phyloP scores from a whole-genome alignment of 2,329 filamentous ascomycete genomes.

The Aspergillus persii region DNA sequence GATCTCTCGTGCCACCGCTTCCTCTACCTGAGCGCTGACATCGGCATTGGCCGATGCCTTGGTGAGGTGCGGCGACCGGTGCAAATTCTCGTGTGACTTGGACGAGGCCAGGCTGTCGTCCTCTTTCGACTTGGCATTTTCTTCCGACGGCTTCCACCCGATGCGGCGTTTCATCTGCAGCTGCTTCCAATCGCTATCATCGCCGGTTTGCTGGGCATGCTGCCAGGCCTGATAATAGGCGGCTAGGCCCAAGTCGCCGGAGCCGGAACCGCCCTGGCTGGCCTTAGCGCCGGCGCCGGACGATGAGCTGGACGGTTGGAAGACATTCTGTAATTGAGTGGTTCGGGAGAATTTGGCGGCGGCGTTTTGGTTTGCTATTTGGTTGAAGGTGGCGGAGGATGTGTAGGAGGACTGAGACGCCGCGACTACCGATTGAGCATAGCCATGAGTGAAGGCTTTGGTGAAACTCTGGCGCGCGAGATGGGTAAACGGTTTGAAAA shows the following conservation, averaged over 20 bases:
- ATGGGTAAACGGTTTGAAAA: slow-evolving; percentile 66
- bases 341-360: slow-evolving; percentile 52
- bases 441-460: slow-evolving; percentile 96
- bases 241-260: slow-evolving; percentile 67
- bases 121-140: slow-evolving; percentile 30
- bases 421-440: slow-evolving; percentile 95
- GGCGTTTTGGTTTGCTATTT: slow-evolving; percentile 49
- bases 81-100: slow-evolving; percentile 47
- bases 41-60: slow-evolving; percentile 50
- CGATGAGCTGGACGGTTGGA: slow-evolving; percentile 59
- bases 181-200: slow-evolving; percentile 84
- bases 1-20: slow-evolving; percentile 77
- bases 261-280: slow-evolving; percentile 58
- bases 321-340: slow-evolving; percentile 68
- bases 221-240: slow-evolving; percentile 92
- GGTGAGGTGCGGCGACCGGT: slow-evolving; percentile 57
- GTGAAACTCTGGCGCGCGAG: slow-evolving; percentile 97
- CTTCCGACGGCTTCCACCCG: slow-evolving; percentile 71
- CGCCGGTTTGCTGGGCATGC: slow-evolving; percentile 65
- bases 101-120: slow-evolving; percentile 37
- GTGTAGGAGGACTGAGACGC: slow-evolving; percentile 83
- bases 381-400: slow-evolving; percentile 59
- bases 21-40: slow-evolving; percentile 75
- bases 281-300: slow-evolving; percentile 52
- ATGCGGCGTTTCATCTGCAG: slow-evolving; percentile 86